phyloP scores from a whole-genome alignment of 2,329 filamentous ascomycete genomes.

The Hypoxylon rubiginosum region DNA sequence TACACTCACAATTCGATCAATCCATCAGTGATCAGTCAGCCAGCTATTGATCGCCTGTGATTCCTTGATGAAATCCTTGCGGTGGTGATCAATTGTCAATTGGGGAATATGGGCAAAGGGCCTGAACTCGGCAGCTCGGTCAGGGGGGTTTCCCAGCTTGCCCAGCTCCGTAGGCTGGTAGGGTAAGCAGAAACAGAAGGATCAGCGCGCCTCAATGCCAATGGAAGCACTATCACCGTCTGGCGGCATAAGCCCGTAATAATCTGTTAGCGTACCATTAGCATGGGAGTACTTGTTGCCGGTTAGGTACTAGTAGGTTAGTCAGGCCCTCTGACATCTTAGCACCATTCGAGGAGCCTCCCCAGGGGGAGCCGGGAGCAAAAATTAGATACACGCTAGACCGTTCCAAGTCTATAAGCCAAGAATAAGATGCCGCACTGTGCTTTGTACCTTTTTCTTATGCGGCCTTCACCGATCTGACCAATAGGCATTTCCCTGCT shows the following conservation, averaged over 20 bases:
- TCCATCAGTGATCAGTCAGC: slow-evolving; percentile 21
- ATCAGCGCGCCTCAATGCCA: slow-evolving; percentile 35
- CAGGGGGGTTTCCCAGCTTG: slow-evolving; percentile 34
- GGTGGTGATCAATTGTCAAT: slow-evolving; percentile 26
- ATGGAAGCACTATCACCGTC: slow-evolving; percentile 16
- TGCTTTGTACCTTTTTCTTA: slow-evolving; percentile 29
- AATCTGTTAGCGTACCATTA: slow-evolving; percentile 27
- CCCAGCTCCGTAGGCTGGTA: no score
- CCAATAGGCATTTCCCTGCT: slow-evolving; percentile 33
- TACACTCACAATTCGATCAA: background rate
- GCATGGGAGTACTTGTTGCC: background rate
- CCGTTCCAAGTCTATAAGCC: slow-evolving; percentile 14
- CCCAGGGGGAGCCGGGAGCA: slow-evolving; percentile 29
- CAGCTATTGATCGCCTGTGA: slow-evolving; percentile 25
- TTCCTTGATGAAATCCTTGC: slow-evolving; percentile 37
- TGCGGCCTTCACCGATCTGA: slow-evolving; percentile 26
- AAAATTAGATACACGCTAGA: slow-evolving; percentile 42
- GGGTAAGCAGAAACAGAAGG: slow-evolving; percentile 24
- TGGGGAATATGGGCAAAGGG: slow-evolving; percentile 21
- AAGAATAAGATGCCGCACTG: slow-evolving; percentile 30
- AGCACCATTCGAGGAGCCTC: slow-evolving; percentile 32
- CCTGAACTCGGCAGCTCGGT: slow-evolving; percentile 9
- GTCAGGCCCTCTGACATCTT: slow-evolving; percentile 1
- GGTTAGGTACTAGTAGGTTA: background rate
- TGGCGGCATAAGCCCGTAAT: slow-evolving; percentile 13